Conservation (phyloP, 129 eudicot genomes). For the Flaveria sonorensis region DNA sequence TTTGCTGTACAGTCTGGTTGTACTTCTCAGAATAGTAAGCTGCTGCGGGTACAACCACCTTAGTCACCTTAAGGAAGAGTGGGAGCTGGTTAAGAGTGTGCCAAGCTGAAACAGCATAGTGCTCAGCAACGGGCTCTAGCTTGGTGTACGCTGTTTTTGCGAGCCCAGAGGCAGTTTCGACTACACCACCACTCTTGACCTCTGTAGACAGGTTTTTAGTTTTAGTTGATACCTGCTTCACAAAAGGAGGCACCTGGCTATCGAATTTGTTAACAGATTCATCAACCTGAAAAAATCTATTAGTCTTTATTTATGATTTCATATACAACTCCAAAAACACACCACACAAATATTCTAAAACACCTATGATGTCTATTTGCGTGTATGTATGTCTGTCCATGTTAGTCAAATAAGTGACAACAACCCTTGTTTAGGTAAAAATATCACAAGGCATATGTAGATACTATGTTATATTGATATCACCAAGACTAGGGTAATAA, state of each 20-base stretch:
- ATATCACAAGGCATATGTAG: too few species aligned
- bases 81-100: constrained; percentile 77
- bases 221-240: constrained; percentile 56
- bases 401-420: background rate
- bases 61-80: constrained; percentile 71
- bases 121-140: constrained; percentile 83
- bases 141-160: constrained; percentile 59
- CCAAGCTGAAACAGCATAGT: constrained; percentile 79
- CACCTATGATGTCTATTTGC: background rate
- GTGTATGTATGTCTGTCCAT: background rate
- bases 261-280: constrained; percentile 67
- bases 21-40: constrained; percentile 62
- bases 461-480: too few species aligned
- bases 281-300: constrained; percentile 53
- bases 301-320: background rate
- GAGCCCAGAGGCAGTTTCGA: constrained; percentile 61
- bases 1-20: constrained; percentile 55
- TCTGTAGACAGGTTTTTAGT: constrained; percentile 50
- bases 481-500: too few species aligned
- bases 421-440: too few species aligned
- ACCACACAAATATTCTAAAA: background rate
- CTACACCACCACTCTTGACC: constrained; percentile 63
- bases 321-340: background rate
- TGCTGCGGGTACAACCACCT: constrained; percentile 64
- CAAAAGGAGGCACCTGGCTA: constrained; percentile 58